These are phyloP conservation scores for Arthrobotrys sinensis DNA, from an alignment of 2,329 filamentous ascomycete species.

Conservation along the genomic window DNA sequence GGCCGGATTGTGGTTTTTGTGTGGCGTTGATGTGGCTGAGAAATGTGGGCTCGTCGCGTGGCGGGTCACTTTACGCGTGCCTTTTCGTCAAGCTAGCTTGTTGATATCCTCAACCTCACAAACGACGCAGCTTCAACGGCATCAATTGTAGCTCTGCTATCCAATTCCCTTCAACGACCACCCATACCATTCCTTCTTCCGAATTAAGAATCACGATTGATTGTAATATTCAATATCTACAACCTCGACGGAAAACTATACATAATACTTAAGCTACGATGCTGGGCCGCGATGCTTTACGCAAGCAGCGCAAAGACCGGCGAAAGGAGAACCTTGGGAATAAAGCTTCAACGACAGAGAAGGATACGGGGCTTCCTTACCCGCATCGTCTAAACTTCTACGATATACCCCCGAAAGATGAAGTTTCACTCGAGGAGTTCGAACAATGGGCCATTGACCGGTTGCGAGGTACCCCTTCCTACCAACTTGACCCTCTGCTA, in stretches of 20 bases:
- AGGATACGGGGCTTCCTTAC: conserved; percentile 71
- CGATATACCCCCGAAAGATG: conserved; percentile 85
- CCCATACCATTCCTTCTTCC: too few relatives aligned
- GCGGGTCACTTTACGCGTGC: conserved; percentile 15
- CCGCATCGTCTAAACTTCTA: conserved; percentile 94
- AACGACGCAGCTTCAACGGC: neutral
- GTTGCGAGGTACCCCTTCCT: conserved; percentile 76
- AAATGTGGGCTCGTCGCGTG: neutral
- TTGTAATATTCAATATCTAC: too few relatives aligned
- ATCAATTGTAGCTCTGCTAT: neutral
- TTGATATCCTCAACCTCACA: neutral
- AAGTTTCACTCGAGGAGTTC: conserved; percentile 96
- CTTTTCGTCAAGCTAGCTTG: neutral
- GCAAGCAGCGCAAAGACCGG: conserved; percentile 19
- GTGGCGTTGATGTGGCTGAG: neutral
- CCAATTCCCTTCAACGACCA: too few relatives aligned
- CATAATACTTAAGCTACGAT: conserved; percentile 6
- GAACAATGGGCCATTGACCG: conserved; percentile 98
- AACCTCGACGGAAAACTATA: neutral
- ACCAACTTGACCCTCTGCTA: neutral
- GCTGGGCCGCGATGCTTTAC: conserved; percentile 43
- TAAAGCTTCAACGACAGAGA: neutral
- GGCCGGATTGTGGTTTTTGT: conserved; percentile 1
- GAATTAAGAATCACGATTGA: neutral
- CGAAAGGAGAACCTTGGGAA: conserved; percentile 11